Conservation (phyloP, 257 asterid species). For the Ligustrum vulgare region DNA sequence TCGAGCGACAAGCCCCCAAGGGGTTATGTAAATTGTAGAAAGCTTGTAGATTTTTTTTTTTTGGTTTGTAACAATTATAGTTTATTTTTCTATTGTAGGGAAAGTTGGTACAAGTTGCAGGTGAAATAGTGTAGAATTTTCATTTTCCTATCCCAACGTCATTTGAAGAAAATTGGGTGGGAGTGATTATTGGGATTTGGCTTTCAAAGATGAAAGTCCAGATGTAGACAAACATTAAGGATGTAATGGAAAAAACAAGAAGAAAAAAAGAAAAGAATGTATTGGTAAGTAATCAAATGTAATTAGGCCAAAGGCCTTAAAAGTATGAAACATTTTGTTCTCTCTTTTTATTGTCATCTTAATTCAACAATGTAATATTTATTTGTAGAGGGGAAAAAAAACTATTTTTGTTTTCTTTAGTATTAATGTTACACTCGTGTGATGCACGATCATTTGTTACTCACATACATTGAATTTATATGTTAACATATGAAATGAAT, state of each 20-base stretch:
- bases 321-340: conserved; percentile 18
- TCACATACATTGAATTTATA: too few relatives aligned
- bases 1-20: conserved; percentile 3
- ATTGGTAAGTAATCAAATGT: conserved; percentile 15
- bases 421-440: too few relatives aligned
- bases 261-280: neutral
- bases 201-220: conserved; percentile 79
- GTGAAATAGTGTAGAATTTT: conserved; percentile 46
- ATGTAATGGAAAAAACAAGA: conserved; percentile 25
- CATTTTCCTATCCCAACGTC: conserved; percentile 39
- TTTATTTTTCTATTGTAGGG: conserved; percentile 36
- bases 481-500: too few relatives aligned
- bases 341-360: neutral
- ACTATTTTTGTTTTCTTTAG: neutral
- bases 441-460: too few relatives aligned
- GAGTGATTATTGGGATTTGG: conserved; percentile 42
- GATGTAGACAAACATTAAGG: conserved; percentile 38
- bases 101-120: conserved; percentile 48
- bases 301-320: conserved; percentile 38
- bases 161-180: conserved; percentile 47
- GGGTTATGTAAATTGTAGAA: conserved; percentile 71
- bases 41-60: conserved; percentile 28
- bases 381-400: too few relatives aligned
- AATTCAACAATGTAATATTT: neutral
- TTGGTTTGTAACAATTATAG: conserved; percentile 37